Base-by-base conservation (phyloP, 371 early-diverging fungal genomes). In the Apophysomyces elegans region DNA sequence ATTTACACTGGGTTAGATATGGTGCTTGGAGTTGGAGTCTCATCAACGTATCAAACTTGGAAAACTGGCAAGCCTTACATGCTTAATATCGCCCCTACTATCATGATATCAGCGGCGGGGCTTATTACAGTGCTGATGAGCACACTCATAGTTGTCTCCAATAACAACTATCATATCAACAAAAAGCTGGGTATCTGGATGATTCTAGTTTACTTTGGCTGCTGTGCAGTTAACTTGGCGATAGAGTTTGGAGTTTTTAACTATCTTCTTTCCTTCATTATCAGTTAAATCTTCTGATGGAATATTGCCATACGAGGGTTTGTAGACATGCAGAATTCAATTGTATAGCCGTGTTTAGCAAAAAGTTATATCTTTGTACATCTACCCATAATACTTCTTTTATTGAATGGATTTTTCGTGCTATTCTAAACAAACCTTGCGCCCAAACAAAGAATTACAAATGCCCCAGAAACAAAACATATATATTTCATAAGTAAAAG, bases 21-120 rank as follows among this genome's bases (percentile, higher is more conserved):
- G 70, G 80, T 93, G 35, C 72, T 93, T 4, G 92, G 93, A n/a
- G 75, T 93, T 7, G 93, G 93, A n/a, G 78, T 90, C 1, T 87
- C 90, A 57, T 86, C 88, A 12, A 75, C 79, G 0, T 88, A 86
- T 65, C 78, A 85, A 54, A 81, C 84, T 1, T 67, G 78, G 67
- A 68, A 68, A 32, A 80, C 80, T 2, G 79, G 78, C 16, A 63
- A 71, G 21, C 72, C 75, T 16, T 84, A 84, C 60, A 61, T 68
- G 21, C 54, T 90, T 12, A 73, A 80, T 37, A 68, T 88, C 58
- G 81, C 84, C 44, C 84, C 86, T 5, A 85, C 85, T 7, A 78
- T 90, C 32, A 56, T 89, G 13, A 75, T 87, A 16, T 88, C 88
- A 2, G 70, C 78, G 11, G 64, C 68, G 9, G 86, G 86, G 4